Base-by-base conservation (phyloP, 495 filamentous ascomycete species). In the Sabuloglossum arenarium region DNA sequence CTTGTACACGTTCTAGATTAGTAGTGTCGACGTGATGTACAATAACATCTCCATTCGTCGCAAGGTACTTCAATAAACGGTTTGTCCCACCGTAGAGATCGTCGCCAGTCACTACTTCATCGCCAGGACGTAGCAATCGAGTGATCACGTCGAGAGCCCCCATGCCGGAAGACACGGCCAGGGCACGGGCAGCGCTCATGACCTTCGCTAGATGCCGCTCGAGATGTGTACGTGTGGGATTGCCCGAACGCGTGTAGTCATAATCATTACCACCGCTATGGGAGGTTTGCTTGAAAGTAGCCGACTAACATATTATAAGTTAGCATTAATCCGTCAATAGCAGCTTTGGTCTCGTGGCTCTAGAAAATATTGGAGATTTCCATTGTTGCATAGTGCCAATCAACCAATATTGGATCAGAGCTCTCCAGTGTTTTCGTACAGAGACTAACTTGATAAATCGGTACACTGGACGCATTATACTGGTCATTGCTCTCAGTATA, bases 21-120 rank as follows among this genome's bases (percentile, higher is more conserved):
- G 91, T 97, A 14, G 90, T 94, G 72, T 98, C 90, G 63, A 97
- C 86, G 65, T 98, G 93, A 70, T 94, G 88, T 14, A 98, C 93
- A 43, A 86, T 73, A 54, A 98, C 94, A 32, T 85, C 90, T 59
- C 82, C 78, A 68, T 93, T 67, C 50, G 85, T 82, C 21, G 85
- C 77, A 52, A 98, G 76, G 66, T 87, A 96, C 67, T 89, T 95
- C 49, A 98, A 78, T 49, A 98, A 76, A 52, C 91, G 81, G 71
- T 98, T 87, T 43, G 91, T 91, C 62, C 91, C 91, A 56, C 91
- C 91, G 70, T 98, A 98, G 53, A 98, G 72, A 65, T 98, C 91
- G 65, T 97, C 90, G 23, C 91, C 91, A 6, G 91, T 94, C 49
- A 98, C 82, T 27, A 98, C 93, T 65, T 97, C 93, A 64, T 98